Conservation (phyloP, 768 basidiomycete species). For the Leccinellum albellum region DNA sequence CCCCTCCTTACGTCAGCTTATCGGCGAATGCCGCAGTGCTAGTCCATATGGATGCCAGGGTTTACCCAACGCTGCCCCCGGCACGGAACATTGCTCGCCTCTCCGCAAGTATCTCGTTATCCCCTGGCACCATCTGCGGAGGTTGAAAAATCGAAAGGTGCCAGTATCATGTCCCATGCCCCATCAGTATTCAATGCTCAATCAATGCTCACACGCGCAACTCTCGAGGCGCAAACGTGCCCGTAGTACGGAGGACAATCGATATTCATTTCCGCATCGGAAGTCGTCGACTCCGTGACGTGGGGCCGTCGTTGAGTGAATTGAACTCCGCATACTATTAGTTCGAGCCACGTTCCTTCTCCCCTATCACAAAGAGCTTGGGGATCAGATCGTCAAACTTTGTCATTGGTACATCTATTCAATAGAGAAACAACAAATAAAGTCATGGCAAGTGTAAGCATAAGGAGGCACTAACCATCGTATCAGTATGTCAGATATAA, state of each 20-base stretch:
- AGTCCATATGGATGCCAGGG: neutral
- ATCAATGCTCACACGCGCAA: no score
- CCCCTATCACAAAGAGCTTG: neutral
- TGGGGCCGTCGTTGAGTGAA: neutral
- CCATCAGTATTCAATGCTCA: no score
- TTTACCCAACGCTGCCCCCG: neutral
- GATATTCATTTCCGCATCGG: constrained; percentile 1
- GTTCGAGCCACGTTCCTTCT: neutral
- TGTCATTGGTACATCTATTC: neutral
- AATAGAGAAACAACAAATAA: neutral
- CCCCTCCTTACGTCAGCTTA: no score
- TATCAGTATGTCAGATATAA: neutral
- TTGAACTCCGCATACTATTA: neutral
- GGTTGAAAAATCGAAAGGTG: neutral
- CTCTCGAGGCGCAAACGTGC: no score
- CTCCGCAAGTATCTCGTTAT: neutral
- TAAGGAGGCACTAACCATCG: neutral
- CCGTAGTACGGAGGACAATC: no score
- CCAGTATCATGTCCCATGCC: no score
- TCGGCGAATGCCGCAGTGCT: no score
- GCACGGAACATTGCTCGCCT: neutral
- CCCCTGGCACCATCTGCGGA: neutral
- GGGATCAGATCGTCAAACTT: constrained; percentile 11
- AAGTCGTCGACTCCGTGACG: neutral
- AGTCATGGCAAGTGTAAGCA: no score